phyloP scores from a whole-genome alignment of 1,284 basidiomycete genomes.

The Microstroma glucosiphilum region DNA sequence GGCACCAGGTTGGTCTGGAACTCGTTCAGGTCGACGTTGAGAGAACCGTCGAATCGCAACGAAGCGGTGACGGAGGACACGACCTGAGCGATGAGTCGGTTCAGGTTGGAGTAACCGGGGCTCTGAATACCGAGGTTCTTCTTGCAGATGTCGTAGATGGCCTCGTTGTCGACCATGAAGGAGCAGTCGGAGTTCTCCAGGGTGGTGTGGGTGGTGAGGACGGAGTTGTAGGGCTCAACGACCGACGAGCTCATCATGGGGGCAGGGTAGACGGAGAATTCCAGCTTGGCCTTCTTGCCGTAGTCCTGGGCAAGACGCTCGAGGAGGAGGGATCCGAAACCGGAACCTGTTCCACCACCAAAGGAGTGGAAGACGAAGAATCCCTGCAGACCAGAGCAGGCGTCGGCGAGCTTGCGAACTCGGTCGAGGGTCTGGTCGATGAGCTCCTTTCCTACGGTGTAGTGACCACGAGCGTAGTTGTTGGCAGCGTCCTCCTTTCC shows the following conservation, averaged over 20 bases:
- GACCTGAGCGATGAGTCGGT: constrained; percentile 86
- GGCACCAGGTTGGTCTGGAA: constrained; percentile 97
- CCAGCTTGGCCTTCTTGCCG: constrained; percentile 98
- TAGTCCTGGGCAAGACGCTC: constrained; percentile 95
- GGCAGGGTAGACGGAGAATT: constrained; percentile 91
- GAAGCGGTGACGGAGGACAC: constrained; percentile 97
- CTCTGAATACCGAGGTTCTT: constrained; percentile 78
- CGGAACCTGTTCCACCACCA: constrained; percentile 97
- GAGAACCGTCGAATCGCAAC: constrained; percentile 90
- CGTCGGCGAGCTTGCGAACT: constrained; percentile 90
- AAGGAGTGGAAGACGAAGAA: constrained; percentile 99
- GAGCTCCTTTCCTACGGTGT: constrained; percentile 90
- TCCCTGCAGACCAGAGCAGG: constrained; percentile 94
- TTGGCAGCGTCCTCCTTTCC: constrained; percentile 99
- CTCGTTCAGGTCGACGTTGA: constrained; percentile 96
- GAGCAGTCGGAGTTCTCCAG: constrained; percentile 99
- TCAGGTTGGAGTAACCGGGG: constrained; percentile 90
- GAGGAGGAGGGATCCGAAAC: constrained; percentile 92
- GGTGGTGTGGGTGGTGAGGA: constrained; percentile 96
- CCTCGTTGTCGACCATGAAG: constrained; percentile 51
- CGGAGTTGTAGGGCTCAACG: constrained; percentile 98
- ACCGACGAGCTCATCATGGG: constrained; percentile 77
- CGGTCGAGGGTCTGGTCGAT: constrained; percentile 83
- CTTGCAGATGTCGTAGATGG: constrained; percentile 98
- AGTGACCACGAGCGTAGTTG: constrained; percentile 74